Evolutionary conservation across 1,284 basidiomycete genomes (phyloP), one percentile per base, ranked within the genome.

Genomic region (Irpex sp.): DNA sequence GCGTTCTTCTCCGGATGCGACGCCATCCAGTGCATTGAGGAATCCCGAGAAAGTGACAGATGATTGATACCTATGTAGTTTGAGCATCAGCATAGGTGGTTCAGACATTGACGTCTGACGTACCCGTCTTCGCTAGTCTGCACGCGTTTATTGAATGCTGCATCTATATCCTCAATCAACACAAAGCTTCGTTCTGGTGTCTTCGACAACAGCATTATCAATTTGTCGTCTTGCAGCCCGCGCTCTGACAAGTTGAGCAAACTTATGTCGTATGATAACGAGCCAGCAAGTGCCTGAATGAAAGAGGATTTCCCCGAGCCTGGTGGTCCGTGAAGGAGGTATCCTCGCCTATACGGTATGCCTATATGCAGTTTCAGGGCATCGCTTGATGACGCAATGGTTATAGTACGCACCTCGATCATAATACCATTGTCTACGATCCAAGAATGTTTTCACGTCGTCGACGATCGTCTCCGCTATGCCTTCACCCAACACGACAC

Each of bases 271-370:
- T 98, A 98, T 61, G 87, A 89, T 33, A 99, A 78, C 15, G 88
- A 86, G 9, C 97, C 97, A 7, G 97, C 97, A 6, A 99, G 83
- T 3, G 97, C 96, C 74, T 98, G 96, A 68, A 99, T 99, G 78
- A 96, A 99, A 0, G 95, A 98, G 1, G 96, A 97, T 77, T 99
- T 99, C 61, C 97, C 97, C 0, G 95, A 97, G 19, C 97, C 97
- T 0, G 97, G 97, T 17, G 97, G 96, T 5, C 97, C 97, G 72
- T 99, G 88, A 9, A 99, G 79, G 15, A 99, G 84, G 75, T 98
- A 98, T 43, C 97, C 97, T 68, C 97, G 84, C 31, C 97, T 88
- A 74, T 99, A 99, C 0, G 97, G 97, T 63, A 99, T 98, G 31
- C 97, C 96, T 95, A 66, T n/a, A 55, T 4, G 8, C 17, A 61